Conservation (phyloP, 2,329 filamentous ascomycete species). For the Zarea fungicola region DNA sequence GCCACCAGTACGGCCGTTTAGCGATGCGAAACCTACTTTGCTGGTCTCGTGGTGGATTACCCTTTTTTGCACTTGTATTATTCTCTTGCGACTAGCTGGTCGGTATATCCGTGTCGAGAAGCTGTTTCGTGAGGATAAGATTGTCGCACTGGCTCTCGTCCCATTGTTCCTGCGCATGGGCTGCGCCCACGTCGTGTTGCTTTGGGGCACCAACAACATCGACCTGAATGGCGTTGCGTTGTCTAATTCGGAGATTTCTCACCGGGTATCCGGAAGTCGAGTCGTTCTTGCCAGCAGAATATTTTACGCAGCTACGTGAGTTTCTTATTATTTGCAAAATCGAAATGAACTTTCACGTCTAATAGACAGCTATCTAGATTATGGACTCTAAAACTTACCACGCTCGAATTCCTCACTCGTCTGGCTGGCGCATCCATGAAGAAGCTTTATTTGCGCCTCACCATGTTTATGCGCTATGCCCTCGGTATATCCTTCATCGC, state of each 20-base stretch:
- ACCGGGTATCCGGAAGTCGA: slow-evolving; percentile 64
- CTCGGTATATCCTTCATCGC: slow-evolving; percentile 69
- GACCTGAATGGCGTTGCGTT: slow-evolving; percentile 46
- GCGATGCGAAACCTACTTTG: slow-evolving; percentile 72
- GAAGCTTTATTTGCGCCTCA: slow-evolving; percentile 61
- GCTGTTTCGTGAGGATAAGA: slow-evolving; percentile 79
- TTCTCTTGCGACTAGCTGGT: slow-evolving; percentile 68
- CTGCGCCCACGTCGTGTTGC: slow-evolving; percentile 72
- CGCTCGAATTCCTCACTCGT: slow-evolving; percentile 83
- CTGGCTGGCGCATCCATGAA: slow-evolving; percentile 76
- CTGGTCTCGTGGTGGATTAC: slow-evolving; percentile 94
- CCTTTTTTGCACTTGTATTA: slow-evolving; percentile 71
- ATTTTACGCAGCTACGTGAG: slow-evolving; percentile 80
- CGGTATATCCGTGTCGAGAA: slow-evolving; percentile 77
- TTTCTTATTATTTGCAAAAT: slow-evolving; percentile 24
- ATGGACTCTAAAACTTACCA: slow-evolving; percentile 83
- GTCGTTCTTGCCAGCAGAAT: slow-evolving; percentile 75
- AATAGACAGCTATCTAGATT: slow-evolving; percentile 49
- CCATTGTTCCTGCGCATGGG: slow-evolving; percentile 76
- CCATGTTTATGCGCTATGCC: slow-evolving; percentile 66
- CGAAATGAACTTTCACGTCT: neutral
- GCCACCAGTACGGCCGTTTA: slow-evolving; percentile 37
- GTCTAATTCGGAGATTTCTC: slow-evolving; percentile 49
- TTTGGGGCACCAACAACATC: slow-evolving; percentile 88
- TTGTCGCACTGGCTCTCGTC: slow-evolving; percentile 70